A percentile compares a stretch with the other conserved stretches of the same genome.
phyloP scores from a whole-genome alignment of 2,329 filamentous ascomycete genomes.

The Penicillium brasilianum region DNA sequence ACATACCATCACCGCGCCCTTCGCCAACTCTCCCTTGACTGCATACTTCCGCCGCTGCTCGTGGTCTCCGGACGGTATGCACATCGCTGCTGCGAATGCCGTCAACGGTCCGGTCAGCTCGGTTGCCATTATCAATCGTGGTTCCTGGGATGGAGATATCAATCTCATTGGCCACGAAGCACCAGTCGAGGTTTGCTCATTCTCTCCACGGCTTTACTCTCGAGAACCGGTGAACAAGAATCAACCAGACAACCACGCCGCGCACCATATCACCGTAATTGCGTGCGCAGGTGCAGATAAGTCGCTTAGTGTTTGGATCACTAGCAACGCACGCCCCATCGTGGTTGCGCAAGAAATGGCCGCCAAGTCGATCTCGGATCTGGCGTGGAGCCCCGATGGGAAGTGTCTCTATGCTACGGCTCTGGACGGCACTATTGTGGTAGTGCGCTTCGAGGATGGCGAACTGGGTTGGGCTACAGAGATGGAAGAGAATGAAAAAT shows the following conservation, averaged over 20 bases:
- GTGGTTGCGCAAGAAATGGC: conserved; percentile 88
- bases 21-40: conserved; percentile 88
- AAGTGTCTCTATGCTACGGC: conserved; percentile 84
- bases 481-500: conserved; percentile 87
- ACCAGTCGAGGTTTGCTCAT: conserved; percentile 95
- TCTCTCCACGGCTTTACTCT: conserved; percentile 88
- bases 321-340: conserved; percentile 87
- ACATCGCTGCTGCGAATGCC: conserved; percentile 95
- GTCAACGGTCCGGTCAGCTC: conserved; percentile 97
- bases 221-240: conserved; percentile 64
- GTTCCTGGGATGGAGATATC: conserved; percentile 93
- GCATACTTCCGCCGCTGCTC: conserved; percentile 97
- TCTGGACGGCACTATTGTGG: conserved; percentile 85
- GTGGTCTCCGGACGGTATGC: conserved; percentile 96
- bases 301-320: conserved; percentile 96
- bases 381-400: conserved; percentile 93
- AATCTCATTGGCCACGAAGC: conserved; percentile 97
- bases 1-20: conserved; percentile 85
- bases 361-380: conserved; percentile 88
- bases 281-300: conserved; percentile 97
- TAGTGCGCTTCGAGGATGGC: conserved; percentile 78
- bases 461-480: conserved; percentile 90
- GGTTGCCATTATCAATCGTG: conserved; percentile 91
- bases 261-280: conserved; percentile 80
- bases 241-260: conserved; percentile 48